Base-by-base conservation (phyloP, 106 monocot species). In the Platanthera zijinensis region DNA sequence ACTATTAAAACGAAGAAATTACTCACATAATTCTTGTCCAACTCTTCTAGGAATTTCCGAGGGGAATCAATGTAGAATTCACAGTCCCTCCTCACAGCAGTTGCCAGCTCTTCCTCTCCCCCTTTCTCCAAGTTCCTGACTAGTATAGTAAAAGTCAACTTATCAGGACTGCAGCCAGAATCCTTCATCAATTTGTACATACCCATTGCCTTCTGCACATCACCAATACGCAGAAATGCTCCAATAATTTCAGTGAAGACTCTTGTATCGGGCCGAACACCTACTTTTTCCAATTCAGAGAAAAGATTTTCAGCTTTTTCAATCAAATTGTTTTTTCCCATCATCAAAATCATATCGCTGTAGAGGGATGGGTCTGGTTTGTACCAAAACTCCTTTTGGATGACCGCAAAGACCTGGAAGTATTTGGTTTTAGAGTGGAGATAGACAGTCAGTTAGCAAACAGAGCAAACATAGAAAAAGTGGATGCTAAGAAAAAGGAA, bases 211-310 rank as follows among this genome's bases (percentile, higher is more conserved):
- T 90, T 88, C 19, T 88, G 88, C 77, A 84, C 71, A 83, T 75
- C 85, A 52, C 72, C 82, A 32, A 83, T 83, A 72, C 85, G 80
- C 10, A 94, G 69, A 80, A 80, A 94, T 10, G 86, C 88, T 74
- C 90, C 90, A 51, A 94, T 94, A 74, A 94, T 89, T 82, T 94
- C 94, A 75, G 83, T 86, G 73, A 87, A 94, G 3, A 76, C 82
- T 73, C 90, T 88, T 10, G 90, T 85, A 83, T 90, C 83, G 57
- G 88, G 90, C 57, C 69, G 59, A 70, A 85, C 50, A 8, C 88
- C 90, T 19, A 83, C 88, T 68, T 76, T 80, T 57, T 80, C 73
- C 47, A 93, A 56, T 21, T 81, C 79, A 14, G 57, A 74, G 68
- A 90, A 87, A 73, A 90, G 78, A 52, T 85, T 32, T 75, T 94